phyloP scores from a whole-genome alignment of 768 basidiomycete genomes.

The Tylopilus intermedius region DNA sequence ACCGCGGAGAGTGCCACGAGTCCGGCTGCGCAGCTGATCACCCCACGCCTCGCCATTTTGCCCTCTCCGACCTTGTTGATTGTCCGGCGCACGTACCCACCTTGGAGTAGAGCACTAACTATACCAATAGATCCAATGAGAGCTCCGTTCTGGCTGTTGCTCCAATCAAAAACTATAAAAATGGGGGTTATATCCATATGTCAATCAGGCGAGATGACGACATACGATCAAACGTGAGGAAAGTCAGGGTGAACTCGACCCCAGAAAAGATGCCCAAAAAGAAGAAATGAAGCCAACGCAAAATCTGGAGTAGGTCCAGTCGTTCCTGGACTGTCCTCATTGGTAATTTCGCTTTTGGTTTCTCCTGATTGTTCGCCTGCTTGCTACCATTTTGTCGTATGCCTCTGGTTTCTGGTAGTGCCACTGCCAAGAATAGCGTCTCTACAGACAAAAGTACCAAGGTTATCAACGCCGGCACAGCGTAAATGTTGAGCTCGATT shows the following conservation, averaged over 20 bases:
- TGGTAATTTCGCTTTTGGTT: conserved; percentile 15
- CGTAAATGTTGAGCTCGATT: conserved; percentile 80
- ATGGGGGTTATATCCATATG: background rate
- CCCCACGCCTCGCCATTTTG: conserved; percentile 77
- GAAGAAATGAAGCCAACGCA: conserved; percentile 71
- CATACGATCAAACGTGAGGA: conserved; percentile 86
- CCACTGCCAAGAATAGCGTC: conserved; percentile 68
- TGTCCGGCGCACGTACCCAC: conserved; percentile 86
- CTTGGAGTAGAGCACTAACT: conserved; percentile 84
- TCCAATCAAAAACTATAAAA: conserved; percentile 78
- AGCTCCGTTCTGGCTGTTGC: conserved; percentile 80
- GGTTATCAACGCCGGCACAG: conserved; percentile 81
- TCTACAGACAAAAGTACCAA: conserved; percentile 72
- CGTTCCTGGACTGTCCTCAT: conserved; percentile 40
- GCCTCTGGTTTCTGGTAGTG: conserved; percentile 83
- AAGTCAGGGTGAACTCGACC: conserved; percentile 94
- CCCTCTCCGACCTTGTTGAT: conserved; percentile 74
- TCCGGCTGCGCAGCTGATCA: conserved; percentile 64
- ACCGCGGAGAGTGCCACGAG: conserved; percentile 70
- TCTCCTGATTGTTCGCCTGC: conserved; percentile 13
- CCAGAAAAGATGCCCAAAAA: conserved; percentile 93
- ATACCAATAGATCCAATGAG: conserved; percentile 87
- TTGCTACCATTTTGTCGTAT: conserved; percentile 24
- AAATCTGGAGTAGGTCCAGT: conserved; percentile 48
- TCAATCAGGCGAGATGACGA: conserved; percentile 13